Evolutionary conservation across 1,284 basidiomycete genomes (phyloP).

Genomic region (Ceratorhiza oryzae-sativae): DNA sequence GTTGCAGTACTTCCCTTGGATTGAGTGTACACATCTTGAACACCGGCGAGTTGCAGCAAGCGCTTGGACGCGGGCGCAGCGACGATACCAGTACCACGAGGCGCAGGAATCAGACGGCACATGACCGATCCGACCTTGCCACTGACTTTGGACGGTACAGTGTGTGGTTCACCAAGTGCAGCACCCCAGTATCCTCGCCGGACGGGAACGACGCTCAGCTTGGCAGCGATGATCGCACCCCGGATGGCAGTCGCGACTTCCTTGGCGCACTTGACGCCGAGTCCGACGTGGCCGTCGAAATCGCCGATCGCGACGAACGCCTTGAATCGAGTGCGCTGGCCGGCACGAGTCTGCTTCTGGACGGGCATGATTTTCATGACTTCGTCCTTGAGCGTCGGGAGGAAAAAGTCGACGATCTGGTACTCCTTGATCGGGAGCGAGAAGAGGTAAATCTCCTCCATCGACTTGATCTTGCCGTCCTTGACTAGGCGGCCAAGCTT

Average conservation of each 20-base stretch:
- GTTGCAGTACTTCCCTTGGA: constrained; percentile 98
- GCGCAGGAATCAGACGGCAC: constrained; percentile 98
- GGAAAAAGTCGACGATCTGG: constrained; percentile 98
- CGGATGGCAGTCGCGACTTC: constrained; percentile 99
- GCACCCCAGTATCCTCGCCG: constrained; percentile 99
- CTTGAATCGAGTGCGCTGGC: constrained; percentile 99
- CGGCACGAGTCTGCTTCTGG: constrained; percentile 99
- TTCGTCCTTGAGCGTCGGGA: constrained; percentile 98
- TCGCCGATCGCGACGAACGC: constrained; percentile 99
- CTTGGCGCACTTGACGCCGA: constrained; percentile 99
- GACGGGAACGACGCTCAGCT: constrained; percentile 94
- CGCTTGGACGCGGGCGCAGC: constrained; percentile 98
- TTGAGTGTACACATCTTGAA: constrained; percentile 95
- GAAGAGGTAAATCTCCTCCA: constrained; percentile 99
- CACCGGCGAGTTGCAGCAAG: constrained; percentile 96
- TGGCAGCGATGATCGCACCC: constrained; percentile 97
- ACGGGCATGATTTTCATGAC: constrained; percentile 99
- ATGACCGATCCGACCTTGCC: constrained; percentile 99
- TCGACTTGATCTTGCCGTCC: constrained; percentile 99
- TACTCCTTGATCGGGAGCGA: constrained; percentile 98
- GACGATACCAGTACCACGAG: constrained; percentile 99
- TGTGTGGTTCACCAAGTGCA: constrained; percentile 98
- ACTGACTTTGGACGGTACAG: constrained; percentile 97
- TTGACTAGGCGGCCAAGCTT: constrained; percentile 99
- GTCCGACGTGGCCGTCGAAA: constrained; percentile 97